Base-by-base conservation (phyloP, 208 protist species). In the Leishmania tarentolae region DNA sequence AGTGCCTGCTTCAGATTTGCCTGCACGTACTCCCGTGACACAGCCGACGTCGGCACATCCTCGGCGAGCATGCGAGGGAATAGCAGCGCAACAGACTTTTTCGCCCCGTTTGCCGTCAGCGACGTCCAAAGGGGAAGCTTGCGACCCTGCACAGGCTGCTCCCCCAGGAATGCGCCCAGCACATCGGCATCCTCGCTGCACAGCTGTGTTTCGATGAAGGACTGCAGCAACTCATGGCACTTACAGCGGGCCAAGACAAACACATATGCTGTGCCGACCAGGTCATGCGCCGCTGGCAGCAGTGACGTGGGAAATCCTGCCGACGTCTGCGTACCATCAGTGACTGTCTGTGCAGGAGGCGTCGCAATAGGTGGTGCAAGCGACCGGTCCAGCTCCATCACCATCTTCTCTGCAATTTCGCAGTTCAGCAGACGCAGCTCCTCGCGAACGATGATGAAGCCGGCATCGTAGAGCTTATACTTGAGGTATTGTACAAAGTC, bases 11-110 rank as follows among this genome's bases (percentile, higher is more conserved):
- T 95, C 70, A 98, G 83, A 37, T 91, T 68, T n/a, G 85, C 87
- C 81, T 97, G 89, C 71, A 98, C 90, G 79, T 97, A 98, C 84
- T 96, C 91, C 40, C 91, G 90, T 17, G 93, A 88, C 77, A 89
- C 86, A 5, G 78, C 75, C 2, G 85, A 73, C 35, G 81, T 90
- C 11, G 93, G 94, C 3, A 97, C 89, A 70, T 94, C 88, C 56
- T 96, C 88, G 28, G 89, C 83, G 42, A 95, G 81, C 89, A 98
- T 95, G 73, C 88, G 88, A 24, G 93, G 92, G 81, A 96, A 96
- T 21, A 98, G 87, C 69, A 93, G 73, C 17, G 82, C 76, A 2
- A 98, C 92, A 2, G 88, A 86, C 79, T 90, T 87, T 72, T 78
- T 87, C 28, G 90, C 86, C 17, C 81, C 93, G 7, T 74, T 80